phyloP scores from a whole-genome alignment of 1,139 yeast species.

The Hyphopichia khmerensis region DNA sequence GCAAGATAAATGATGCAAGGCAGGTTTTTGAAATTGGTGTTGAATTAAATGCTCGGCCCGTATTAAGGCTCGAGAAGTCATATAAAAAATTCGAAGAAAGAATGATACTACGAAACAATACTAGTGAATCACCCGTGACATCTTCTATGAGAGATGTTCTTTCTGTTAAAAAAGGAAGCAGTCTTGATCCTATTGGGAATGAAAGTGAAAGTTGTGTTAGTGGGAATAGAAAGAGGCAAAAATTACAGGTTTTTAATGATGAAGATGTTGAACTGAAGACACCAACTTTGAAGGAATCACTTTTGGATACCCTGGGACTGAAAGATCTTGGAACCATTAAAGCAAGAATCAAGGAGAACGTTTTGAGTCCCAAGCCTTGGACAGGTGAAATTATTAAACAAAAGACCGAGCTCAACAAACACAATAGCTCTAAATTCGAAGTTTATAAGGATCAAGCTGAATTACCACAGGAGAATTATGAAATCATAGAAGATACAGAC shows the following conservation, averaged over 20 bases:
- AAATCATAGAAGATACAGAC: constrained; percentile 8
- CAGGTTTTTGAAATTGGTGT: constrained; percentile 66
- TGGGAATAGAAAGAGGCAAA: constrained; percentile 20
- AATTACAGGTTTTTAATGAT: constrained; percentile 32
- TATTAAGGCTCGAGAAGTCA: constrained; percentile 49
- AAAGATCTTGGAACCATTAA: constrained; percentile 49
- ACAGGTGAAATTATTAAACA: constrained; percentile 58
- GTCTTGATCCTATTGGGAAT: constrained; percentile 6
- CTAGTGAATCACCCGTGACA: neutral
- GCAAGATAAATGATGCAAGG: constrained; percentile 57
- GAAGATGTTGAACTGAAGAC: constrained; percentile 6
- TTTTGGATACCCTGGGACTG: constrained; percentile 2
- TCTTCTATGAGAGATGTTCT: constrained; percentile 16
- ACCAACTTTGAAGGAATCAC: constrained; percentile 1
- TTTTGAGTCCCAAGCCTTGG: constrained; percentile 60
- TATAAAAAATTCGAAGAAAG: constrained; percentile 49
- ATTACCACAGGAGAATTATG: constrained; percentile 8
- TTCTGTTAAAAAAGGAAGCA: constrained; percentile 27
- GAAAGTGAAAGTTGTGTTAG: constrained; percentile 1
- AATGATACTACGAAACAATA: constrained; percentile 1
- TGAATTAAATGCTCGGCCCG: constrained; percentile 61
- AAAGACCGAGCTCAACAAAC: constrained; percentile 11
- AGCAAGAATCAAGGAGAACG: constrained; percentile 65
- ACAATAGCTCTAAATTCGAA: constrained; percentile 23
- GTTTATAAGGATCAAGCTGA: constrained; percentile 29